phyloP scores from a whole-genome alignment of 345 rosid species.

The Syzygium aqueum region DNA sequence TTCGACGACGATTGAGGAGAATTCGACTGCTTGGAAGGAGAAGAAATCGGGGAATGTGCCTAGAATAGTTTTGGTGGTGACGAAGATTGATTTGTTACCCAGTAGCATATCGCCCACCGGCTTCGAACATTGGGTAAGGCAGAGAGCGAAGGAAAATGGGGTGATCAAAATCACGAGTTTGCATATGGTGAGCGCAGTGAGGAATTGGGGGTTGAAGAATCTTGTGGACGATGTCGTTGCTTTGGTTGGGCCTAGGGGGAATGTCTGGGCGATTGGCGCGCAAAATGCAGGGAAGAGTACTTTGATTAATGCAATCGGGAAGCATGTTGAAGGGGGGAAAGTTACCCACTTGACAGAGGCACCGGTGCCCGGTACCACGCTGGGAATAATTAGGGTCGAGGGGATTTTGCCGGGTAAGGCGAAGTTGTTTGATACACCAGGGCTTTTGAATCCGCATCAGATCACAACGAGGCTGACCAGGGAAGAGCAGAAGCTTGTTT shows the following conservation, averaged over 20 bases:
- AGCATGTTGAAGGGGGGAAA: constrained; percentile 39
- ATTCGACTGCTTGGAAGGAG: constrained; percentile 65
- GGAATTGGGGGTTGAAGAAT: constrained; percentile 78
- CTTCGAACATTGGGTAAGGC: constrained; percentile 84
- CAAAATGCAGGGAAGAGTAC: constrained; percentile 96
- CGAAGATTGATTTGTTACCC: constrained; percentile 84
- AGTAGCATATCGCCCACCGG: constrained; percentile 56
- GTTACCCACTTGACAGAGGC: constrained; percentile 76
- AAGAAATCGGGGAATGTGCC: constrained; percentile 80
- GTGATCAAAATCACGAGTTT: constrained; percentile 50
- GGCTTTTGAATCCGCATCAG: constrained; percentile 77
- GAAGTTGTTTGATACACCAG: constrained; percentile 84
- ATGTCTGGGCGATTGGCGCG: constrained; percentile 87
- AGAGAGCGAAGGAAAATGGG: constrained; percentile 78
- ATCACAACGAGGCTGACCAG: constrained; percentile 73
- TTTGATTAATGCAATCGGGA: constrained; percentile 66
- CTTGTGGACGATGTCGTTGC: constrained; percentile 62
- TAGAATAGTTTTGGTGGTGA: constrained; percentile 68
- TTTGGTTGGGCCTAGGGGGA: constrained; percentile 75
- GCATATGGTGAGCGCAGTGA: constrained; percentile 82
- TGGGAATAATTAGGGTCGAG: constrained; percentile 76
- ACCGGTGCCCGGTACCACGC: constrained; percentile 84
- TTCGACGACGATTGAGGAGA: constrained; percentile 60
- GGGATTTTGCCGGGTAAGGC: constrained; percentile 79
- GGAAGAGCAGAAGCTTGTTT: constrained; percentile 89